Evolutionary conservation across 257 asterid species (phyloP).

Genomic region (Solanum chmielewskii): DNA sequence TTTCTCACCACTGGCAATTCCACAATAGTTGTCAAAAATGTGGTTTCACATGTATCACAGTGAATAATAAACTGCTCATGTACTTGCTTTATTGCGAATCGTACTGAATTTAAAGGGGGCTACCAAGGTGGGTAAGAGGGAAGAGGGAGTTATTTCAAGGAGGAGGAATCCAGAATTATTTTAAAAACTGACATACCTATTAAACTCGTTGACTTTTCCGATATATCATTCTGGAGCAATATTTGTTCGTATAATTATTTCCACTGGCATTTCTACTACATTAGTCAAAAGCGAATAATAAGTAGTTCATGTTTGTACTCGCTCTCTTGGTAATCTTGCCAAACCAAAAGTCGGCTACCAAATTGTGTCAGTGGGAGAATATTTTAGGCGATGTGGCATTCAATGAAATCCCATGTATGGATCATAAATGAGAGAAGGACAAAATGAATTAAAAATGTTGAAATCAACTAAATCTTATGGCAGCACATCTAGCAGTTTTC

Average conservation of each 20-base stretch:
- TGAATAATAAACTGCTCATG: background rate
- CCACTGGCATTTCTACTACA: background rate
- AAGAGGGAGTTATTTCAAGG: background rate
- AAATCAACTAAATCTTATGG: background rate
- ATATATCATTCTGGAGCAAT: background rate
- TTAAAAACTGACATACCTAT: background rate
- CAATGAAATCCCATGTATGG: background rate
- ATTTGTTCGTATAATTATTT: background rate
- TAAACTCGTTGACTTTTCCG: background rate
- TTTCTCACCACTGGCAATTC: background rate
- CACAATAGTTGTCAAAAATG: background rate
- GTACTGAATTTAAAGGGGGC: background rate
- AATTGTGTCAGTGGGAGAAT: background rate
- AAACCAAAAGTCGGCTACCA: background rate
- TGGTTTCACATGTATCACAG: background rate
- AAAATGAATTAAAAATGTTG: background rate
- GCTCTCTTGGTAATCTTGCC: background rate
- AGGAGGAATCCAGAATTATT: background rate
- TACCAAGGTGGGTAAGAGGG: background rate
- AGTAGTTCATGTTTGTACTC: background rate
- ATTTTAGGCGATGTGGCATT: background rate
- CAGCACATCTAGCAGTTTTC: background rate
- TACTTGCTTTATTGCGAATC: background rate
- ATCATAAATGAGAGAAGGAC: background rate
- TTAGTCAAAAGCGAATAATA: background rate